These are phyloP conservation scores for Phytophthora idaei DNA, from an alignment of 352 stramenopile genomes.

Conservation along the genomic window DNA sequence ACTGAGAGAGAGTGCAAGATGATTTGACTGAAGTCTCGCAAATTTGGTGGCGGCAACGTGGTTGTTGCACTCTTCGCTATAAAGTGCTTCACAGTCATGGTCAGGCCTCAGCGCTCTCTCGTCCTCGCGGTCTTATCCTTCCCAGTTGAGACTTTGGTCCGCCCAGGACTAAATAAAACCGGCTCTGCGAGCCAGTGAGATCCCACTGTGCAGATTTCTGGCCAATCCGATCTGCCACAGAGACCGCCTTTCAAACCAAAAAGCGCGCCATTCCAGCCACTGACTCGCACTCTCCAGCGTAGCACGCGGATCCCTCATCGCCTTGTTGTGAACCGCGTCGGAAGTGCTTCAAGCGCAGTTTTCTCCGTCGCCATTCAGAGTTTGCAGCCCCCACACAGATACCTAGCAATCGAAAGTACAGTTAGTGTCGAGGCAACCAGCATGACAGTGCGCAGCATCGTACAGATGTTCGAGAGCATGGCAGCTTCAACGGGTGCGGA, in stretches of 20 bases:
- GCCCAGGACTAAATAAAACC: constrained; percentile 13
- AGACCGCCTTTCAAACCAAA: constrained; percentile 25
- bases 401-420: constrained; percentile 11
- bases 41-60: neutral
- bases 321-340: constrained; percentile 16
- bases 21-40: constrained; percentile 17
- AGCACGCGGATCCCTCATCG: constrained; percentile 19
- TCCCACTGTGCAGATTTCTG: constrained; percentile 29
- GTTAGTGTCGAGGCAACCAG: constrained; percentile 4
- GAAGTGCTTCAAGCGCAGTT: constrained; percentile 36
- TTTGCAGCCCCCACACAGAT: constrained; percentile 10
- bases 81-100: constrained; percentile 3
- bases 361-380: constrained; percentile 28
- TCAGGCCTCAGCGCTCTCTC: neutral
- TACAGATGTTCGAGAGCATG: constrained; percentile 43
- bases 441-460: constrained; percentile 45
- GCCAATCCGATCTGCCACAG: constrained; percentile 21
- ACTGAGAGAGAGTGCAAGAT: constrained; percentile 9
- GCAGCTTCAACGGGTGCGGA: constrained; percentile 13
- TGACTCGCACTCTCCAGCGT: constrained; percentile 21
- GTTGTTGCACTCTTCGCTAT: constrained; percentile 10
- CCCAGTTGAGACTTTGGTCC: constrained; percentile 18
- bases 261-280: constrained; percentile 33
- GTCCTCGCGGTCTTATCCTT: constrained; percentile 12
- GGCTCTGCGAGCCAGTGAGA: constrained; percentile 17